phyloP scores from a whole-genome alignment of 1,139 yeast genomes.

The Candida tetrigidarum region DNA sequence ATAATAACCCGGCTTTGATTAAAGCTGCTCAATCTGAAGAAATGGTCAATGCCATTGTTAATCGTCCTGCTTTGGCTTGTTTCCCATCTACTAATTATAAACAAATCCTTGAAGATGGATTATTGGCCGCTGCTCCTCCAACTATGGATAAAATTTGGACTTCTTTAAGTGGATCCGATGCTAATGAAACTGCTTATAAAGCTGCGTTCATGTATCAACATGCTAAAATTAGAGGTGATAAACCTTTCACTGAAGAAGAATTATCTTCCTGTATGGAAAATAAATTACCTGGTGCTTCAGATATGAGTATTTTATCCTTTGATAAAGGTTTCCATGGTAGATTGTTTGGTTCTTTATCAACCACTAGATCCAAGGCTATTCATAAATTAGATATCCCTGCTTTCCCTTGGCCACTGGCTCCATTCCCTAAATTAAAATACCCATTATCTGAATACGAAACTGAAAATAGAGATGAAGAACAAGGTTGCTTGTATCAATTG shows the following conservation, averaged over 20 bases:
- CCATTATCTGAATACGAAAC: constrained; percentile 59
- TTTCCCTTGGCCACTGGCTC: constrained; percentile 78
- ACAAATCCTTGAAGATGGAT: constrained; percentile 55
- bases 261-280: constrained; percentile 66
- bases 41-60: constrained; percentile 68
- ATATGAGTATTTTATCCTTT: constrained; percentile 68
- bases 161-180: constrained; percentile 74
- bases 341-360: constrained; percentile 71
- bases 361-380: constrained; percentile 75
- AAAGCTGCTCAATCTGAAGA: constrained; percentile 65
- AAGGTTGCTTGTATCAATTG: constrained; percentile 58
- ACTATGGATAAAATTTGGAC: constrained; percentile 71
- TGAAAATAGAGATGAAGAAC: constrained; percentile 63
- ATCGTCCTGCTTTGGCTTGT: constrained; percentile 78
- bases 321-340: constrained; percentile 79
- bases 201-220: constrained; percentile 81
- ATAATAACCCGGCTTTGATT: constrained; percentile 71
- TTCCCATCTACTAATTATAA: constrained; percentile 65
- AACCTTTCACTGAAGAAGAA: constrained; percentile 60
- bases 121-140: constrained; percentile 70
- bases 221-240: constrained; percentile 57
- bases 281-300: constrained; percentile 68
- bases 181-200: constrained; percentile 77
- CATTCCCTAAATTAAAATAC: constrained; percentile 67
- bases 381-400: constrained; percentile 80